Evolutionary conservation across 2,329 filamentous ascomycete genomes (phyloP), one percentile per base, ranked within the genome.

Genomic region (Chrysoporthe puriensis): DNA sequence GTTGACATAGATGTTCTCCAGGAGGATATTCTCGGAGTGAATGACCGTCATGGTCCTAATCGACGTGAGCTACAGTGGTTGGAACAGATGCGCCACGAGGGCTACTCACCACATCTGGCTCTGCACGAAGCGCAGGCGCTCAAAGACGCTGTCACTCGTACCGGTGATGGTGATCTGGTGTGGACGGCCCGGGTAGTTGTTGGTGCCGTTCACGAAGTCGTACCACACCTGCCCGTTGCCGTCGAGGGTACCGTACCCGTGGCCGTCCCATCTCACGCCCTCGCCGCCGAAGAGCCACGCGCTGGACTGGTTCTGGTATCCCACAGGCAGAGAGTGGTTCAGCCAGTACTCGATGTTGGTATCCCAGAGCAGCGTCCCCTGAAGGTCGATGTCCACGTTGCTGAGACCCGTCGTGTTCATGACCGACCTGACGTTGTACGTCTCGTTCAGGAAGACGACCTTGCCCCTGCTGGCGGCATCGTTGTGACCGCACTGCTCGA

Each of bases 271-370:
- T 13, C 74, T 74, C 14, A 84, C 71, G 43, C 79, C 76, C 9
- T 79, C 76, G 1, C 82, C 82, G 5, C 81, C 81, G 8, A 82
- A 72, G 34, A 78, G 70, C 74, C 77, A 81, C 7, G 79, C 79
- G 4, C 79, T 78, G 18, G 77, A 76, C 57, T 82, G 80, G 62
- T 81, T 81, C 69, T 82, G 80, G 60, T 79, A 81, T 0, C 78
- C 79, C n/a, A 82, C 76, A 0, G 74, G 72, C 1, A 81, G 65
- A 2, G 79, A 80, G 61, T 80, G 72, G 44, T 74, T 73, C 2
- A 81, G 73, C 80, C 80, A 82, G 74, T 81, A 82, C 1, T 32
- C 42, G 14, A 70, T 56, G 21, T 70, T 66, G 18, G 62, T 62
- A 26, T 68, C 64, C 64, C 48, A 74, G 54, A 60, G 70, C 66